Percentiles rank a stretch among this genome's conserved stretches.
Conservation (phyloP, 2,329 filamentous ascomycete genomes). For the Microcyclospora tardicrescens region DNA sequence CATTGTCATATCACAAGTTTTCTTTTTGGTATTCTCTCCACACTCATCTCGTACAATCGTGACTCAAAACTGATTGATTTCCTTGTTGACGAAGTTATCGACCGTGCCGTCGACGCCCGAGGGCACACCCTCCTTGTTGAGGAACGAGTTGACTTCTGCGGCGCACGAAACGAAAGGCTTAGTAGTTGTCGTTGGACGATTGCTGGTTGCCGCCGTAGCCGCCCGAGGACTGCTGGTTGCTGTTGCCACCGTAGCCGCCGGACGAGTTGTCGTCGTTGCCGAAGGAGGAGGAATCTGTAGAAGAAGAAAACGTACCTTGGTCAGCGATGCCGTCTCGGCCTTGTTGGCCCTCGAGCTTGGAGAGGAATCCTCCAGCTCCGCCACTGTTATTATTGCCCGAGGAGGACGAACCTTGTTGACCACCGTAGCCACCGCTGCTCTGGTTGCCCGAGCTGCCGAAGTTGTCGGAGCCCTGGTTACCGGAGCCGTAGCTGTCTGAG, state of each 20-base stretch:
- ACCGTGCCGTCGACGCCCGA: slow-evolving; percentile 6
- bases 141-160: slow-evolving; percentile 9
- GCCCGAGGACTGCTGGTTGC: too few species aligned
- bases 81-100: slow-evolving; percentile 6
- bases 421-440: too few species aligned
- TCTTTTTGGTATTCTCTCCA: not conserved
- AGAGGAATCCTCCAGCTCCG: too few species aligned
- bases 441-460: too few species aligned
- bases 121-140: slow-evolving; percentile 11
- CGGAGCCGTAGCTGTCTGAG: not conserved
- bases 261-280: too few species aligned
- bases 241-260: too few species aligned
- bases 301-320: slow-evolving; percentile 3
- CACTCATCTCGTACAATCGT: not conserved
- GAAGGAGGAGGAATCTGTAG: not conserved
- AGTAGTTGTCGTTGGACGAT: too few species aligned
- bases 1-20: not conserved
- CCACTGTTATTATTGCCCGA: too few species aligned
- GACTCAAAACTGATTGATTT: not conserved
- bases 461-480: not conserved
- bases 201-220: too few species aligned
- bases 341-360: not conserved
- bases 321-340: slow-evolving; percentile 9
- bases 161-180: too few species aligned
- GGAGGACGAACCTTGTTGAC: too few species aligned